These are phyloP conservation scores for Cytospora mali DNA, from an alignment of 2,329 filamentous ascomycete species.

Conservation along the genomic window DNA sequence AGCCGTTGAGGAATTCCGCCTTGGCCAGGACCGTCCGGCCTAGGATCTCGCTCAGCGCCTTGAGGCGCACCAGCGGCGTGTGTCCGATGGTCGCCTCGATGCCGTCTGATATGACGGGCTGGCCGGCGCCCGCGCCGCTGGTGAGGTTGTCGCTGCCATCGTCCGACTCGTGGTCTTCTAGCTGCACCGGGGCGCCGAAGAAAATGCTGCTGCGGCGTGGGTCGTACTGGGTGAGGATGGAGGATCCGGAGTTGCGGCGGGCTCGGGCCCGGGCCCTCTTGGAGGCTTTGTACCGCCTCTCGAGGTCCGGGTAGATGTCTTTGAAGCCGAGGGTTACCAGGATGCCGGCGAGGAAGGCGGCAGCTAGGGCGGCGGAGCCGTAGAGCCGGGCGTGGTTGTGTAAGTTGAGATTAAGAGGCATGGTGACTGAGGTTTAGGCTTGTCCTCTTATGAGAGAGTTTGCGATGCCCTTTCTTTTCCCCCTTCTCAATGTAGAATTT, in stretches of 20 bases:
- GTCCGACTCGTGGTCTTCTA: conserved; percentile 57
- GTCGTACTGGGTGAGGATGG: conserved; percentile 18
- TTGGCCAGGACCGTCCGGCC: conserved; percentile 91
- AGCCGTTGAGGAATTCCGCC: conserved; percentile 94
- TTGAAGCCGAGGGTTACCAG: conserved; percentile 77
- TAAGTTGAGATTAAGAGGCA: conserved; percentile 51
- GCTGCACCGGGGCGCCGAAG: conserved; percentile 50
- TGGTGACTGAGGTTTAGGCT: conserved; percentile 35
- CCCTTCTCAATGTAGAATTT: neutral
- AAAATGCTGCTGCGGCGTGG: conserved; percentile 48
- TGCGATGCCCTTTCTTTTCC: conserved; percentile 1
- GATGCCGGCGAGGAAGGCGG: conserved; percentile 78
- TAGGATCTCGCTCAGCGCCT: conserved; percentile 81
- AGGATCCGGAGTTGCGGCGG: conserved; percentile 28
- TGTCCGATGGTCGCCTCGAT: conserved; percentile 93
- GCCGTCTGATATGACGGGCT: conserved; percentile 65
- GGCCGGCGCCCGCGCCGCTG: conserved; percentile 29
- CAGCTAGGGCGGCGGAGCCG: conserved; percentile 65
- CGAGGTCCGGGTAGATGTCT: conserved; percentile 76
- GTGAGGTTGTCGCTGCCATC: conserved; percentile 34
- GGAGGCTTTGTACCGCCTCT: conserved; percentile 58
- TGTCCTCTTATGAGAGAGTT: neutral
- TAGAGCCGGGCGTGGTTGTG: conserved; percentile 63
- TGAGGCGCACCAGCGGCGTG: conserved; percentile 85
- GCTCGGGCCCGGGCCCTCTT: conserved; percentile 34